phyloP scores from a whole-genome alignment of 2,329 filamentous ascomycete species.

The Trichoderma arundinaceum region DNA sequence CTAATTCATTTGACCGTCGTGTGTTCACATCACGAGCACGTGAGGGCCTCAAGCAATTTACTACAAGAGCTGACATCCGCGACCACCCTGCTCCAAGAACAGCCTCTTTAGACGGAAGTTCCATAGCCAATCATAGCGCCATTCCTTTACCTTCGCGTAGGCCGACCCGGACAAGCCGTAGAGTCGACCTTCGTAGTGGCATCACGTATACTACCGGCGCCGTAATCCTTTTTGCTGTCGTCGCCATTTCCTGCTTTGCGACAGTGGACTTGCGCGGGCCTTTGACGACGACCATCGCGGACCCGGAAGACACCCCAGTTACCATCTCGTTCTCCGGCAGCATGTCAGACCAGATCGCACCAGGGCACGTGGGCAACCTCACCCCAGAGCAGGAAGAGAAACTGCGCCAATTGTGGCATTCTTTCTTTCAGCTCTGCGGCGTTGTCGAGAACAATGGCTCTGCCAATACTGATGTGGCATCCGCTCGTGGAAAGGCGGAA shows the following conservation, averaged over 20 bases:
- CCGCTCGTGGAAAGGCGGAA: constrained; percentile 9
- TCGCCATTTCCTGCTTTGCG: not conserved
- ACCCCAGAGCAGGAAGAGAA: constrained; percentile 90
- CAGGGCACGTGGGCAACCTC: constrained; percentile 83
- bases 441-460: constrained; percentile 47
- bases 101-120: not conserved
- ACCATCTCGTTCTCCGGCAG: not conserved
- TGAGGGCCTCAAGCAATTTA: constrained; percentile 10
- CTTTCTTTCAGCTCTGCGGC: constrained; percentile 77
- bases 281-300: not conserved
- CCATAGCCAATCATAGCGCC: not conserved
- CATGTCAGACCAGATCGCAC: constrained; percentile 48
- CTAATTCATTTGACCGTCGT: not conserved
- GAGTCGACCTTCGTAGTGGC: constrained; percentile 16
- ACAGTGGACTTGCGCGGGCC: not conserved
- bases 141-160: not conserved
- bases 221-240: constrained; percentile 9
- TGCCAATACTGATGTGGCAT: constrained; percentile 36
- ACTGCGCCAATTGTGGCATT: constrained; percentile 83
- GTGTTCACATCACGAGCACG: constrained; percentile 13
- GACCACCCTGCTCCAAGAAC: not conserved
- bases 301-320: not conserved
- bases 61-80: constrained; percentile 2
- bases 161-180: constrained; percentile 7
- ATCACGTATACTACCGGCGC: constrained; percentile 7